Evolutionary conservation across 306 rosid species (phyloP), one percentile per base, ranked within the genome.

Genomic region (Geum urbanum): DNA sequence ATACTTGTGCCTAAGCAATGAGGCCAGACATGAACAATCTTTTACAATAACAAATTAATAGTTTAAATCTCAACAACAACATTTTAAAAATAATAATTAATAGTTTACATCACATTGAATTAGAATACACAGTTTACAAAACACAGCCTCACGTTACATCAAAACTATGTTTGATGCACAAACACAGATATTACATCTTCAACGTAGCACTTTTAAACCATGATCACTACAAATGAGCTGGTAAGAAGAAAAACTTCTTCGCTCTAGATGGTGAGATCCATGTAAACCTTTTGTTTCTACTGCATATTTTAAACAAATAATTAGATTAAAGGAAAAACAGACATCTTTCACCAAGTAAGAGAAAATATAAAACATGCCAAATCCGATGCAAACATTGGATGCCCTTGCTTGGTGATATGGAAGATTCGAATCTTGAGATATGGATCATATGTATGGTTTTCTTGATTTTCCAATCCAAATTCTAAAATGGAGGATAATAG

Each of bases 401-500:
- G 83, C 75, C 41, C 72, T 64, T 75, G 71, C 79, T 55, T 81
- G 85, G 84, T 81, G 81, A 83, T 74, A 69, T 60, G 80, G 82
- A 83, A 84, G 89, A 86, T 84, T 81, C 89, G 76, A 78, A 77
- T 81, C 86, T 84, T 83, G 86, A 84, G 78, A 83, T 74, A 64
- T 75, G 80, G 22, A 60, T 60, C 65, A 60, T 60, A 60, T 60
- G n/a, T 70, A 72, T 73, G 73, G 76, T 61, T 80, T 65, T 86
- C 69, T 27, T 48, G 24, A 22, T 66, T 48, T 66, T 24, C 32
- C 56, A 48, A 66, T 22, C 59, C 62, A 81, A 63, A 75, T 74
- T 72, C 77, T 68, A 74, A 71, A 71, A 75, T 50, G 78, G 63
- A 76, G 86, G 66, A 72, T 70, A 59, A 48, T 49, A 16, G 6